Base-by-base conservation (phyloP, 495 filamentous ascomycete species). In the Podospora pseudoanserina region DNA sequence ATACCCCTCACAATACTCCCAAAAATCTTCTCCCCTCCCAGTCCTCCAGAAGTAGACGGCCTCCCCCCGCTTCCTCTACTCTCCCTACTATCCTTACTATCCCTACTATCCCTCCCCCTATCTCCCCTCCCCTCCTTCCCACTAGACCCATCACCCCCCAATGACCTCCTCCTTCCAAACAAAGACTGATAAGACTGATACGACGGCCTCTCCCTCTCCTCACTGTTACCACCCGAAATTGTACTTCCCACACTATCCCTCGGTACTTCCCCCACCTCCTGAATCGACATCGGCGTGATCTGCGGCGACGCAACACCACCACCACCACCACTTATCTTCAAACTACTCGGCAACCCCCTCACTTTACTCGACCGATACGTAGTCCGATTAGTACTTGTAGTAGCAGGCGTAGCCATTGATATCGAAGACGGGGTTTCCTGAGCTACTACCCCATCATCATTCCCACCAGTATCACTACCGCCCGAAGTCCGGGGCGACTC, bases 1-100 rank as follows among this genome's bases (percentile, higher is more conserved):
- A 53, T 28, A 20, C 11, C 54, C 57, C 30, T 58, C 56, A 67
- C 56, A 28, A 60, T 56, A 11, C 18, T 26, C 20, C 18, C 26
- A 62, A 30, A 62, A 11, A 27, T 62, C 64, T 0, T 9, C 34
- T 39, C 64, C 60, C 55, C 64, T 64, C 18, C 58, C 63, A 2
- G 66, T 62, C 60, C 67, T 30, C 2, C 39, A 30, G 59, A 20
- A 58, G n/a, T 58, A n/a, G 56, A 20, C 19, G 19, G 55, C 27
- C 7, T 6, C 11, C 39, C 7, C 7, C 60, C 4, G 26, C 28
- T 63, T 44, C 15, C 9, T 2, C 61, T 67, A 9, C 59, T 30
- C 16, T 30, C 30, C 23, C 30, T 30, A 18, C 59, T 61, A 4
- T 30, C 30, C 26, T 18, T 30, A 18, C 59, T 61, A 13, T 23